phyloP scores from a whole-genome alignment of 106 monocot genomes.

The Chionographis japonica region DNA sequence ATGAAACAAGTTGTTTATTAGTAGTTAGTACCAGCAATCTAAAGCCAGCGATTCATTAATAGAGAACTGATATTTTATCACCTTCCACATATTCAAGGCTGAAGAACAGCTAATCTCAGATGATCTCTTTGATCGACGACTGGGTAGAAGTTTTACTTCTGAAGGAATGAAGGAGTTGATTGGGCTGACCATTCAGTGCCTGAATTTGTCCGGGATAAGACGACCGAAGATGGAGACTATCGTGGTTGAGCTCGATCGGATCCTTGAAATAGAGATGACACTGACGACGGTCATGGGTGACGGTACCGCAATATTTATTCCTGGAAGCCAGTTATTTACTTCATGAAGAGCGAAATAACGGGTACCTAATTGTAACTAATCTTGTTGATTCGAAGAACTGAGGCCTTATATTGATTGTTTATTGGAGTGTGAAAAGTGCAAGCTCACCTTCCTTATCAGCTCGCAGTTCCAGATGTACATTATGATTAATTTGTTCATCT shows the following conservation, averaged over 20 bases:
- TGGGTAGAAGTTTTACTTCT: slow-evolving; percentile 44
- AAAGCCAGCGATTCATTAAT: too few relatives aligned
- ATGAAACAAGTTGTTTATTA: too few relatives aligned
- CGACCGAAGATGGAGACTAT: slow-evolving; percentile 46
- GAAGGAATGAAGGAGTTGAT: slow-evolving; percentile 57
- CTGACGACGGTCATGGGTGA: slow-evolving; percentile 69
- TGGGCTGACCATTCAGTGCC: slow-evolving; percentile 33
- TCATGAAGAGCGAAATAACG: not conserved
- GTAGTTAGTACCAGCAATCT: not conserved
- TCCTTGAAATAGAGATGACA: slow-evolving; percentile 65
- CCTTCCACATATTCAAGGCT: slow-evolving; percentile 11
- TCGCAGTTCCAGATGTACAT: too few relatives aligned
- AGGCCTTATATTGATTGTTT: too few relatives aligned
- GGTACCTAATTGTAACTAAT: not conserved
- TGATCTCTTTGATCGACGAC: slow-evolving; percentile 43
- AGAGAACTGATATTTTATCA: not conserved
- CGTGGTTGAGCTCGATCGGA: slow-evolving; percentile 44
- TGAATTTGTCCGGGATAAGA: slow-evolving; percentile 19
- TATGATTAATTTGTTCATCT: too few relatives aligned
- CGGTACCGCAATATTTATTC: slow-evolving; percentile 55
- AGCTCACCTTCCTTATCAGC: too few relatives aligned
- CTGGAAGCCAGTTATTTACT: slow-evolving; percentile 63
- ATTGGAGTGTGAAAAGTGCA: too few relatives aligned
- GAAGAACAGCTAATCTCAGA: slow-evolving; percentile 24
- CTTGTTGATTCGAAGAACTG: not conserved